A percentile compares a stretch with the other conserved stretches of the same genome.
Conservation (phyloP, 495 filamentous ascomycete genomes). For the Platismatia glauca region DNA sequence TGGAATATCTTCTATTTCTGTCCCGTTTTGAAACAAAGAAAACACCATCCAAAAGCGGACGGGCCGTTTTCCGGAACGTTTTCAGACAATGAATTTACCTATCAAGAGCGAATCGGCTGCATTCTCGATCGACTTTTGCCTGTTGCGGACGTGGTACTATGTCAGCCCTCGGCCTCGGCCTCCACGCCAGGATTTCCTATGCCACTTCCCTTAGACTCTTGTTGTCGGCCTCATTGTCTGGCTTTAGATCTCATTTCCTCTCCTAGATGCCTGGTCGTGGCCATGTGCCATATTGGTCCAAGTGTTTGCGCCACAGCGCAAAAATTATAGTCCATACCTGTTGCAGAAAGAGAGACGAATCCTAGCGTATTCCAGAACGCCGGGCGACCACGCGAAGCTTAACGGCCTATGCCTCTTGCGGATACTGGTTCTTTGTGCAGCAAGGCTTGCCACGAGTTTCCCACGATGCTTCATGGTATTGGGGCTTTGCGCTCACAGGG, state of each 20-base stretch:
- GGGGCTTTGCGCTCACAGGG: background rate
- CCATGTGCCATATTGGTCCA: background rate
- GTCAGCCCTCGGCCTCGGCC: background rate
- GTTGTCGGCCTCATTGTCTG: background rate
- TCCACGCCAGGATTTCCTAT: background rate
- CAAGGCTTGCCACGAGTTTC: background rate
- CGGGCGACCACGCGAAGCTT: background rate
- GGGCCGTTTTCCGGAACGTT: background rate
- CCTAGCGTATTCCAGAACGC: background rate
- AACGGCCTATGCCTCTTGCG: background rate
- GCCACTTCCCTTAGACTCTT: background rate
- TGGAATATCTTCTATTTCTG: too few species aligned
- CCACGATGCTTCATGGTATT: background rate
- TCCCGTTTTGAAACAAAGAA: background rate
- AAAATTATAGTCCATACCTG: background rate
- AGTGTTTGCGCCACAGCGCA: background rate
- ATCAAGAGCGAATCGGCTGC: background rate
- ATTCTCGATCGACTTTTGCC: background rate
- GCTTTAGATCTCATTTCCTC: background rate
- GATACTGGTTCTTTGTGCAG: background rate
- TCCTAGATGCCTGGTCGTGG: background rate
- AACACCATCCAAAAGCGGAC: too few species aligned
- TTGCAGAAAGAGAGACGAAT: background rate
- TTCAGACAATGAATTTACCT: background rate
- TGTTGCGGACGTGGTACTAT: background rate